Conservation (phyloP, 768 basidiomycete genomes). For the Stropharia rugosoannulata region DNA sequence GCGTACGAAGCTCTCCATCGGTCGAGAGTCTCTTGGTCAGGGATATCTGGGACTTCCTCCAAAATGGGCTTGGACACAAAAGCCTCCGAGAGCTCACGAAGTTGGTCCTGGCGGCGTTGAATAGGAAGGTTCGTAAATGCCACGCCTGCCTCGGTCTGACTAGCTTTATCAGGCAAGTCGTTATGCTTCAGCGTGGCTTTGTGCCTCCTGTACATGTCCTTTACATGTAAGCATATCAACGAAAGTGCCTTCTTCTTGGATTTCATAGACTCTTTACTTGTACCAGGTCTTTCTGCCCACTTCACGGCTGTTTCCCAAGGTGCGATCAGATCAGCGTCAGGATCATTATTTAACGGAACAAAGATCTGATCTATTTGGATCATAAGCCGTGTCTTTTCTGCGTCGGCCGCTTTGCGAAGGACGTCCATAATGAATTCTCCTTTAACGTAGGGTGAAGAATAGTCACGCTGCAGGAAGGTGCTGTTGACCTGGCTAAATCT, state of each 20-base stretch:
- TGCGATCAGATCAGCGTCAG: slow-evolving; percentile 26
- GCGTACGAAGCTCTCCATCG: slow-evolving; percentile 56
- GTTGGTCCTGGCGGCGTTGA: slow-evolving; percentile 47
- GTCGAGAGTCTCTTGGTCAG: slow-evolving; percentile 25
- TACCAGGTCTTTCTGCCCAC: slow-evolving; percentile 14
- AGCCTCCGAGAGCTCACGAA: slow-evolving; percentile 41
- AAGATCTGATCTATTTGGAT: slow-evolving; percentile 30
- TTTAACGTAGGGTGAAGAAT: slow-evolving; percentile 10
- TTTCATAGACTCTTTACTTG: slow-evolving; percentile 1
- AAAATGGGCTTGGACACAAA: slow-evolving; percentile 32
- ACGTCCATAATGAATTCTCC: slow-evolving; percentile 44
- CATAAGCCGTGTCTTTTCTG: slow-evolving; percentile 16
- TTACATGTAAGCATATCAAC: slow-evolving; percentile 18
- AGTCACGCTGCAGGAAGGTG: slow-evolving; percentile 18
- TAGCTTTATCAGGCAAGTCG: not conserved
- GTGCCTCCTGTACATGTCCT: slow-evolving; percentile 10
- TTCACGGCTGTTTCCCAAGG: slow-evolving; percentile 19
- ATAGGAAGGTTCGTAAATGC: slow-evolving; percentile 37
- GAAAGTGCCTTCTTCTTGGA: slow-evolving; percentile 16
- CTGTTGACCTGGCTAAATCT: slow-evolving; percentile 19
- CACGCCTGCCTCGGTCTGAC: not conserved
- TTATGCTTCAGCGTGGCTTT: not conserved
- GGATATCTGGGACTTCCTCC: slow-evolving; percentile 24
- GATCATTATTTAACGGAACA: slow-evolving; percentile 4
- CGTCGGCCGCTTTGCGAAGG: slow-evolving; percentile 25